These are phyloP conservation scores for Fonsecaea multimorphosa DNA, from an alignment of 2,329 filamentous ascomycete species.

Conservation along the genomic window DNA sequence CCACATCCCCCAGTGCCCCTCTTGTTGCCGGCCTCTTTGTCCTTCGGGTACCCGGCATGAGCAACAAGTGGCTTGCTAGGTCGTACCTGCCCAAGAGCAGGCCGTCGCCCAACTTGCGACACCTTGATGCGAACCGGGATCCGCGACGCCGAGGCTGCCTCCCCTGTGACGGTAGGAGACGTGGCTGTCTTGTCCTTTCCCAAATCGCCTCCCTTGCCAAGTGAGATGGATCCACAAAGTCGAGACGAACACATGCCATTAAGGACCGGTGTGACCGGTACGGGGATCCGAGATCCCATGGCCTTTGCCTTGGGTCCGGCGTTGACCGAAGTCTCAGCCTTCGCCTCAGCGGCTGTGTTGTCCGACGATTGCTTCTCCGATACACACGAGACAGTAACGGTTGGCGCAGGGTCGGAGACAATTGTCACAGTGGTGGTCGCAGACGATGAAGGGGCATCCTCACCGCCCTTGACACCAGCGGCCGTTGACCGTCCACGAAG, in stretches of 20 bases:
- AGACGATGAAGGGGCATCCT: constrained; percentile 27
- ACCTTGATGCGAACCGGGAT: constrained; percentile 30
- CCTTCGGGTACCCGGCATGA: constrained; percentile 1
- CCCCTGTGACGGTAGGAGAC: constrained; percentile 18
- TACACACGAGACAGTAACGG: constrained; percentile 14
- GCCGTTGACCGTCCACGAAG: constrained; percentile 27
- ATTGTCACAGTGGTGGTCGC: constrained; percentile 27
- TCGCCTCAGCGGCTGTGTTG: constrained; percentile 21
- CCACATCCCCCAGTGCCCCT: background rate
- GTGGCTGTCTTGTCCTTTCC: constrained; percentile 26
- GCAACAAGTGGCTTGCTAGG: constrained; percentile 14
- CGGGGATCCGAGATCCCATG: constrained; percentile 27
- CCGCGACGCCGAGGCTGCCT: constrained; percentile 21
- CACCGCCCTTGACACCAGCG: constrained; percentile 18
- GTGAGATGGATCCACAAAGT: constrained; percentile 13
- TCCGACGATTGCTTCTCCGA: constrained; percentile 17
- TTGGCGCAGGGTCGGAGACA: constrained; percentile 21
- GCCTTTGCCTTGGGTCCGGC: constrained; percentile 15
- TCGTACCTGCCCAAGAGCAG: constrained; percentile 23
- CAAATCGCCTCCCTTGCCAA: constrained; percentile 20
- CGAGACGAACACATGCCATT: constrained; percentile 21
- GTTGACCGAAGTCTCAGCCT: constrained; percentile 22
- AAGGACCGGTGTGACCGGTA: constrained; percentile 15
- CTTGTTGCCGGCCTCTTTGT: constrained; percentile 24
- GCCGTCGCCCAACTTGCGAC: constrained; percentile 17